Evolutionary conservation across 148 eudicot genomes (phyloP), one percentile per base, ranked within the genome.

Genomic region (Vaccinium macrocarpon): DNA sequence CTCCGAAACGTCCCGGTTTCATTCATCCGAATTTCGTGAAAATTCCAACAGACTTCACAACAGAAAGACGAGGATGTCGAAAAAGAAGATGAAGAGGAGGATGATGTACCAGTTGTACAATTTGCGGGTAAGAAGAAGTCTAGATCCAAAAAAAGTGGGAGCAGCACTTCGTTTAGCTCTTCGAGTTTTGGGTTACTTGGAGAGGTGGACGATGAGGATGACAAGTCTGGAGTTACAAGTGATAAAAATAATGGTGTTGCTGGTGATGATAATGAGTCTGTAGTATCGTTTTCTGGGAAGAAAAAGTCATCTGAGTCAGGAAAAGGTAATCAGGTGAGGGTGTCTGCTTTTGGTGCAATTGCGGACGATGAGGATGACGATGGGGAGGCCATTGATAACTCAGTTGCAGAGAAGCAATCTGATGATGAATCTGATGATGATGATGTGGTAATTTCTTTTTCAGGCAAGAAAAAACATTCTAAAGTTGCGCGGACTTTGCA

Each of bases 41-140:
- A n/a, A n/a, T n/a, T n/a, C n/a, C n/a, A n/a, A n/a, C n/a, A 87
- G 89, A 91, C 87, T 84, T 68, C 48, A 12, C 84, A 82, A 78
- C n/a, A 1, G 3, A 89, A 87, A 77, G 93, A 92, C 9, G 90
- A 91, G 29, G 95, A 90, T 79, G 86, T 82, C 5, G 91, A 71
- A 50, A 91, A 83, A 50, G 88, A 83, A 49, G 50, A 82, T 15
- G 93, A 81, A 77, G 93, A 87, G 25, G 59, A 49, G 55, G 92
- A 82, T 29, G 89, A 81, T 59, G 86, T 16, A 82, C 71, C 87
- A 1, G 88, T 66, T 12, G 57, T 77, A 9, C 82, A 82, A 52
- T 88, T 91, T 88, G 57, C 78, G 62, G 97, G 97, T 16, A 93
- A 90, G 84, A 93, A 90, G 91, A 93, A 91, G 85, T 82, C 91